phyloP scores from a whole-genome alignment of 805 yeast species.

The Candida ulmi region DNA sequence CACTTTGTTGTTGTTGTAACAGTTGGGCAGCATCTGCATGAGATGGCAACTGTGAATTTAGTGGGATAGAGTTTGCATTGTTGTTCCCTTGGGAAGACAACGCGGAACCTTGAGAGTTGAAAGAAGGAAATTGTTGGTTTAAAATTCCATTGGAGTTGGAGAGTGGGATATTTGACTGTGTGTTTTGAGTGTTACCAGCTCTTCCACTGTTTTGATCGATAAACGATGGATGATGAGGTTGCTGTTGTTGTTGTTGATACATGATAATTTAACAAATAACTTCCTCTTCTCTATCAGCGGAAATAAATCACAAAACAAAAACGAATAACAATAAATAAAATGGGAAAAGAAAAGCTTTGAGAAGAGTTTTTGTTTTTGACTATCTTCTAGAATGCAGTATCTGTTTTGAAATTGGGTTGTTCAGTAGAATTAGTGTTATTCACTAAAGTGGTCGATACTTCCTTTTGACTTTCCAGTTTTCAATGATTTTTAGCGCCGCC shows the following conservation, averaged over 20 bases:
- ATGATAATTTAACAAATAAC: neutral
- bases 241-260: constrained; percentile 13
- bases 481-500: no score
- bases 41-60: constrained; percentile 14
- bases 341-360: neutral
- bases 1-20: constrained; percentile 12
- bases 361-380: no score
- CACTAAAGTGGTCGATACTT: no score
- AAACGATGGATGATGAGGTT: constrained; percentile 16
- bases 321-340: neutral
- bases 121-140: constrained; percentile 17
- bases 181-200: constrained; percentile 3
- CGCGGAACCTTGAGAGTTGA: constrained; percentile 2
- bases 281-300: no score
- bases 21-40: constrained; percentile 7
- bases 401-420: no score
- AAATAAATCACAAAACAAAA: neutral
- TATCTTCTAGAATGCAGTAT: no score
- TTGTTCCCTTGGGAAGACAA: neutral
- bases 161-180: constrained; percentile 2
- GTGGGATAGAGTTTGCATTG: constrained; percentile 3
- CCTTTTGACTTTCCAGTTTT: no score
- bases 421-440: no score
- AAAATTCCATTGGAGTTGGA: constrained; percentile 2
- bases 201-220: constrained; percentile 7